These are phyloP conservation scores for Entomortierella chlamydospora DNA, from an alignment of 192 early-diverging fungal species.

Conservation along the genomic window DNA sequence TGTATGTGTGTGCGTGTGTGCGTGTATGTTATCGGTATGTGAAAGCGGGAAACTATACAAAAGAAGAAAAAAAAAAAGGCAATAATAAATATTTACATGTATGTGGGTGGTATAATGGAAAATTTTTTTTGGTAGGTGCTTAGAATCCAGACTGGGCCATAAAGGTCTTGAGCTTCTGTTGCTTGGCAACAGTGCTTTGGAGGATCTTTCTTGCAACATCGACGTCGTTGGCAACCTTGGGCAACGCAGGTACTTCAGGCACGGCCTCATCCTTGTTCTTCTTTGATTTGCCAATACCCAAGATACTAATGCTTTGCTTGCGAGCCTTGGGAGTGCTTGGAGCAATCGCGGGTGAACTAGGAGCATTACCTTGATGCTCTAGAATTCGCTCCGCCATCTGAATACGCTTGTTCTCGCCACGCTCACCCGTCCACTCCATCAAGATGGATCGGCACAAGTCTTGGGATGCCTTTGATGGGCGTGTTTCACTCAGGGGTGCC, in stretches of 20 bases:
- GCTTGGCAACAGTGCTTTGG: slow-evolving; percentile 40
- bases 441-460: slow-evolving; percentile 34
- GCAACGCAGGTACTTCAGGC: slow-evolving; percentile 20
- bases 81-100: neutral
- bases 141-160: slow-evolving; percentile 52
- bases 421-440: slow-evolving; percentile 47
- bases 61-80: neutral
- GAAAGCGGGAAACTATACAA: slow-evolving; percentile 8
- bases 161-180: slow-evolving; percentile 43
- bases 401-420: slow-evolving; percentile 38
- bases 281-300: slow-evolving; percentile 39
- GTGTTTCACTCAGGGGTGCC: slow-evolving; percentile 25
- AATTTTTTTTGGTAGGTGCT: too few species aligned
- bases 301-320: slow-evolving; percentile 40
- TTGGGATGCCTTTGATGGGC: slow-evolving; percentile 32
- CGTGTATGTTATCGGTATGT: neutral
- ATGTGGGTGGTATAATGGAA: neutral
- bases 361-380: slow-evolving; percentile 23
- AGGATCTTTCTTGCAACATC: slow-evolving; percentile 35
- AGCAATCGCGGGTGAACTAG: neutral
- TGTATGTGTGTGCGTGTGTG: neutral
- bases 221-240: slow-evolving; percentile 33
- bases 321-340: slow-evolving; percentile 21
- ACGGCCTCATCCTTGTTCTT: slow-evolving; percentile 32
- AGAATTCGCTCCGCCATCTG: slow-evolving; percentile 47